Evolutionary conservation across 1,139 yeast species (phyloP).

Genomic region (Saccharomyces pastorianus): DNA sequence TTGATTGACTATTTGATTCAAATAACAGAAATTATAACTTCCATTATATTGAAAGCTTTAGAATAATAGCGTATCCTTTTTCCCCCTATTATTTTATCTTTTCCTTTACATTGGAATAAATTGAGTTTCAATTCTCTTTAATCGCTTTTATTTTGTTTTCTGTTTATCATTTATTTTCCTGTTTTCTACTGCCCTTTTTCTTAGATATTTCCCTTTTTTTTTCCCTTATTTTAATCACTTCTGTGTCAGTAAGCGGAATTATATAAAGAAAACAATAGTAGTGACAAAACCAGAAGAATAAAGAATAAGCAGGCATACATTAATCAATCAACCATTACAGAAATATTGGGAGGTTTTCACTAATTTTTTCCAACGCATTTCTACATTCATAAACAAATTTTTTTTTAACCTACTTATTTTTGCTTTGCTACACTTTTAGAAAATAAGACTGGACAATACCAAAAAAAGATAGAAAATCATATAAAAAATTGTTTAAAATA

Average conservation of each 20-base stretch:
- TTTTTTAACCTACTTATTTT: not conserved
- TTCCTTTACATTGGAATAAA: not conserved
- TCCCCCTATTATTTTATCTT: not conserved
- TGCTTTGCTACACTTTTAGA: slow-evolving; percentile 1
- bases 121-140: not conserved
- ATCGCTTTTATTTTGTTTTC: not conserved
- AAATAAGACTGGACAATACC: not conserved
- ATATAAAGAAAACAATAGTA: not conserved
- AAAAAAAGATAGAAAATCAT: not conserved
- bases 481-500: not conserved
- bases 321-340: not conserved
- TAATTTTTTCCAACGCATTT: not conserved
- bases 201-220: not conserved
- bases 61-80: not conserved
- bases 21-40: not conserved
- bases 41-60: not conserved
- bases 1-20: not conserved
- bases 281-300: not conserved
- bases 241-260: not conserved
- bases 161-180: not conserved
- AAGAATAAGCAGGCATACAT: not conserved
- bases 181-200: not conserved
- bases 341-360: not conserved
- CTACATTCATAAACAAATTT: not conserved
- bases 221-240: not conserved